Percentiles rank a stretch among this genome's conserved stretches.
Conservation (phyloP, 768 basidiomycete genomes). For the Sarcodon sp. region DNA sequence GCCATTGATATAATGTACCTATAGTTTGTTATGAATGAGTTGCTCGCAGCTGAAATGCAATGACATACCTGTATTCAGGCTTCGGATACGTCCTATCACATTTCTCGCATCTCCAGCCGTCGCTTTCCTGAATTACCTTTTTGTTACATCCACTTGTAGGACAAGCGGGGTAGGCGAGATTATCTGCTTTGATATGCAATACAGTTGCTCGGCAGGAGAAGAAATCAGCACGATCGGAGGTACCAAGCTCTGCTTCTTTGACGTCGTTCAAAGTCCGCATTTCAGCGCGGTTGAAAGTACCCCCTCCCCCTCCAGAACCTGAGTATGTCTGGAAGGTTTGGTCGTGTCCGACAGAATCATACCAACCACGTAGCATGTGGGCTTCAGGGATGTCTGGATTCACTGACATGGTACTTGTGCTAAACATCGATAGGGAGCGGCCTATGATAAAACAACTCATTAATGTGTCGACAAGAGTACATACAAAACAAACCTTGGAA, state of each 20-base stretch:
- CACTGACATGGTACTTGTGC: slow-evolving; percentile 67
- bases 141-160: slow-evolving; percentile 72
- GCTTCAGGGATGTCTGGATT: slow-evolving; percentile 91
- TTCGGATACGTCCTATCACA: slow-evolving; percentile 59
- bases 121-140: slow-evolving; percentile 65
- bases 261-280: slow-evolving; percentile 65
- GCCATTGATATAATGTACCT: slow-evolving; percentile 80
- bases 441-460: slow-evolving; percentile 29
- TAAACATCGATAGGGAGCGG: slow-evolving; percentile 74
- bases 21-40: slow-evolving; percentile 1
- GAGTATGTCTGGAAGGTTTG: slow-evolving; percentile 65
- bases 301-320: slow-evolving; percentile 20
- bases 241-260: slow-evolving; percentile 64
- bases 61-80: slow-evolving; percentile 70
- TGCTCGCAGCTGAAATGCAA: not conserved
- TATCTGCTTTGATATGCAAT: slow-evolving; percentile 78
- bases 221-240: slow-evolving; percentile 64
- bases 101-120: slow-evolving; percentile 88
- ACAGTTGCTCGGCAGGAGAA: slow-evolving; percentile 77
- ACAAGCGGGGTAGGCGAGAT: slow-evolving; percentile 83
- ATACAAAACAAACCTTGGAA: slow-evolving; percentile 49
- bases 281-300: slow-evolving; percentile 56
- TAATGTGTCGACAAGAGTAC: not conserved
- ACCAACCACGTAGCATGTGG: slow-evolving; percentile 86
- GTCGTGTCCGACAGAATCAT: slow-evolving; percentile 53